Percentiles rank a stretch among this genome's conserved stretches.
Evolutionary conservation across 2,329 filamentous ascomycete genomes (phyloP).

Genomic region (Alternaria infectoria): DNA sequence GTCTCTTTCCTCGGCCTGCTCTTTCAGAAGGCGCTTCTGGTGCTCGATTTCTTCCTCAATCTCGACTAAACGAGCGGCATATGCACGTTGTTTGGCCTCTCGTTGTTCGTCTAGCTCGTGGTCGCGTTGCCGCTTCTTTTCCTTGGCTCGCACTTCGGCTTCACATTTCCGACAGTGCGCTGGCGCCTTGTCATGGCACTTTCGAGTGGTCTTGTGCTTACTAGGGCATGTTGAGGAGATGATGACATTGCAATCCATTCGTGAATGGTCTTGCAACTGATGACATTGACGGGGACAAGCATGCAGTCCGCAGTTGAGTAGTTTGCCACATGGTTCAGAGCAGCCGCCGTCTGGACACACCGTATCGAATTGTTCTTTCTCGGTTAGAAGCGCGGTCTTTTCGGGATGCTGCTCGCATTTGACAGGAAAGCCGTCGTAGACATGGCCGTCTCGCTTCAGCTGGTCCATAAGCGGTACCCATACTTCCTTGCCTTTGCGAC

Average conservation of each 20-base stretch:
- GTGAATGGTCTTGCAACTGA: constrained; percentile 63
- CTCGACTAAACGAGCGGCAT: constrained; percentile 54
- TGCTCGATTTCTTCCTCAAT: constrained; percentile 63
- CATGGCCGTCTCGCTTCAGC: constrained; percentile 56
- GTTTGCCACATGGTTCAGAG: constrained; percentile 60
- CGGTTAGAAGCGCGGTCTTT: constrained; percentile 54
- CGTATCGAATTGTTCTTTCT: constrained; percentile 64
- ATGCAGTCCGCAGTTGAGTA: constrained; percentile 65
- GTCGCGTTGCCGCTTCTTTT: constrained; percentile 55
- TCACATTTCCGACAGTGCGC: constrained; percentile 60
- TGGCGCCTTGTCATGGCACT: constrained; percentile 54
- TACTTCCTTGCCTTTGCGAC: constrained; percentile 61
- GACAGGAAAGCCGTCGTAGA: constrained; percentile 52
- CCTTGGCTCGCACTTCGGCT: constrained; percentile 55
- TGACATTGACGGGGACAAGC: constrained; percentile 68
- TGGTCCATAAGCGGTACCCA: constrained; percentile 66
- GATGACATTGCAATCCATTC: constrained; percentile 55
- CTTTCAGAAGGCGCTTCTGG: constrained; percentile 53
- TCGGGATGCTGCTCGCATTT: constrained; percentile 45
- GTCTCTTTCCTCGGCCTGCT: constrained; percentile 54
- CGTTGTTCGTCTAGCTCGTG: constrained; percentile 60
- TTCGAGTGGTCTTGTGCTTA: constrained; percentile 57
- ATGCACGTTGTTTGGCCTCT: constrained; percentile 53
- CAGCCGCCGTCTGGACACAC: constrained; percentile 75
- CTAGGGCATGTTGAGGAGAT: constrained; percentile 59